These are phyloP conservation scores for Licmophora abbreviata DNA, from an alignment of 108 stramenopile genomes.

Conservation along the genomic window DNA sequence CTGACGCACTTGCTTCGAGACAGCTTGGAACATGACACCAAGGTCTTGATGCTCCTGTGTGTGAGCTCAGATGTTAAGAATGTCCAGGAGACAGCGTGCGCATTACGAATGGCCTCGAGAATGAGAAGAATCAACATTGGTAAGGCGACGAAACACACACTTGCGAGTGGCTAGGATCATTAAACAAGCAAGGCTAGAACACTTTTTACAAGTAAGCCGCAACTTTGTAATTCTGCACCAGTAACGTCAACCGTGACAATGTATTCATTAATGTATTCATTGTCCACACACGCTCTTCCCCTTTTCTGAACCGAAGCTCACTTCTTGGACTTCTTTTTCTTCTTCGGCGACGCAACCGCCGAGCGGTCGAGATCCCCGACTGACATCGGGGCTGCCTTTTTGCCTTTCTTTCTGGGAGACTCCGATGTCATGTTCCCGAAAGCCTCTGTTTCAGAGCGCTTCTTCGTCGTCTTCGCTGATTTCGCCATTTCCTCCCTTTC, in stretches of 20 bases:
- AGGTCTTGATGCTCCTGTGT: slow-evolving; percentile 66
- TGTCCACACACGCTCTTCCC: too few relatives aligned
- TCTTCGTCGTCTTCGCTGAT: too few relatives aligned
- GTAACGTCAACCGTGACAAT: background rate
- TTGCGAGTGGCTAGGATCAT: background rate
- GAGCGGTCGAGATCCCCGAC: too few relatives aligned
- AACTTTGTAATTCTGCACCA: slow-evolving; percentile 2
- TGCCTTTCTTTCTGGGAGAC: too few relatives aligned
- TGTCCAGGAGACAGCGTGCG: slow-evolving; percentile 39
- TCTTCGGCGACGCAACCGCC: too few relatives aligned
- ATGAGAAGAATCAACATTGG: slow-evolving; percentile 55
- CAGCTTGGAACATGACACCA: slow-evolving; percentile 74
- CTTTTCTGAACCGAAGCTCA: too few relatives aligned
- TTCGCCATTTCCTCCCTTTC: too few relatives aligned
- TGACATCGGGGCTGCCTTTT: too few relatives aligned
- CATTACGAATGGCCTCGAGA: slow-evolving; percentile 43
- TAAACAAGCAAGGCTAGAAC: background rate
- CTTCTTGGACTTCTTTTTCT: too few relatives aligned
- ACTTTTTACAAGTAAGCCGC: background rate
- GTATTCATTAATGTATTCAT: too few relatives aligned
- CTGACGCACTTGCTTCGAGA: slow-evolving; percentile 78
- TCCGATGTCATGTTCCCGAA: too few relatives aligned
- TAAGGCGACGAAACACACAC: slow-evolving; percentile 66
- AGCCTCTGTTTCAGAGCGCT: too few relatives aligned
- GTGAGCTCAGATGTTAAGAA: slow-evolving; percentile 60